Percentiles rank a stretch among this genome's conserved stretches.
These are phyloP conservation scores for Aspergillus hortae DNA, from an alignment of 2,329 filamentous ascomycete genomes.

Conservation along the genomic window DNA sequence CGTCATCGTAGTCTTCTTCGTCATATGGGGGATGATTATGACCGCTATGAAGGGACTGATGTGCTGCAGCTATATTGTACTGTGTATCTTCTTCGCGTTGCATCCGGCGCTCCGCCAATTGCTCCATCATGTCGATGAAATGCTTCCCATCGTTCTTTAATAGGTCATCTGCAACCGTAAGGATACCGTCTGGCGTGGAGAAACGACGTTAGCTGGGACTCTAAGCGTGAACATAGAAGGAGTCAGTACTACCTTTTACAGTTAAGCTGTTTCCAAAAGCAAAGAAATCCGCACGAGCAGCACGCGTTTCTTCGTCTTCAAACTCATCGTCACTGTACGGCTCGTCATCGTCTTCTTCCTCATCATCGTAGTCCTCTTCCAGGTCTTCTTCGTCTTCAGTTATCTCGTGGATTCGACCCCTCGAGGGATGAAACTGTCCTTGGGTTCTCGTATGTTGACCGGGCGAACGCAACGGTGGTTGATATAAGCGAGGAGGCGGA, in stretches of 20 bases:
- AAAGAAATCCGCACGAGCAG: conserved; percentile 76
- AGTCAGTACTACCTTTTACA: conserved; percentile 65
- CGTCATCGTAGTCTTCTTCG: conserved; percentile 68
- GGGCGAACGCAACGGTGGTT: conserved; percentile 53
- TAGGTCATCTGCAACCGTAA: conserved; percentile 96
- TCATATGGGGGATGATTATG: conserved; percentile 76
- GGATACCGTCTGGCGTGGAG: conserved; percentile 71
- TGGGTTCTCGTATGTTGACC: conserved; percentile 55
- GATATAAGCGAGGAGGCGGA: conserved; percentile 61
- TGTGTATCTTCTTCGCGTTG: conserved; percentile 89
- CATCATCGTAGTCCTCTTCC: conserved; percentile 59
- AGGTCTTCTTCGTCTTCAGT: conserved; percentile 54
- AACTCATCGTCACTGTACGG: conserved; percentile 63
- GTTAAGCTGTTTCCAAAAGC: conserved; percentile 97
- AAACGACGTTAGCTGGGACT: conserved; percentile 36
- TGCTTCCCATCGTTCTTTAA: conserved; percentile 99
- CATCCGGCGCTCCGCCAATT: conserved; percentile 95
- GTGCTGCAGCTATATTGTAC: conserved; percentile 58
- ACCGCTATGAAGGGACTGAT: conserved; percentile 60
- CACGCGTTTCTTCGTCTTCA: conserved; percentile 60
- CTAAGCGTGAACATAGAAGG: conserved; percentile 1
- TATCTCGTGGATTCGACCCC: conserved; percentile 65
- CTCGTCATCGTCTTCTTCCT: conserved; percentile 68
- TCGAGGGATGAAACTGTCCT: conserved; percentile 62
- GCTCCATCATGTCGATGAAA: conserved; percentile 99